Evolutionary conservation across 495 filamentous ascomycete genomes (phyloP).

Genomic region (Aspergillus hancockii): DNA sequence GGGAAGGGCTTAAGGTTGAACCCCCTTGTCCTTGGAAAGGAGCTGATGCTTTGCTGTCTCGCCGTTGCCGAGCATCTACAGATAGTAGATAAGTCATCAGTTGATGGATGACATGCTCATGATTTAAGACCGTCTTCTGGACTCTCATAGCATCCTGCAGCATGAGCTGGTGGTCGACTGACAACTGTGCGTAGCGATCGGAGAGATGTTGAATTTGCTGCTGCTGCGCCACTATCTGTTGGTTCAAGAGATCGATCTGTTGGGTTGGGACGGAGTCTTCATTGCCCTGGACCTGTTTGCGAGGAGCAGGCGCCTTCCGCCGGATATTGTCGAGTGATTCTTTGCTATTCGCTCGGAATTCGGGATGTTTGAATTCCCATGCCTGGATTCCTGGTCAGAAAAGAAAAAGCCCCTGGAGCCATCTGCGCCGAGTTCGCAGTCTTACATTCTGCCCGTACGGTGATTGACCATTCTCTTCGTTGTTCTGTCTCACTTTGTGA

Average conservation of each 20-base stretch:
- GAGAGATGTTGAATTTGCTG: slow-evolving; percentile 87
- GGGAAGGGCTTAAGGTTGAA: slow-evolving; percentile 42
- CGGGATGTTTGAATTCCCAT: slow-evolving; percentile 98
- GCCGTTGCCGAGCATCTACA: slow-evolving; percentile 63
- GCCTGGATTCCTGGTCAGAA: slow-evolving; percentile 53
- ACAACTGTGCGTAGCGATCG: slow-evolving; percentile 80
- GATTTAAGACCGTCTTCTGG: slow-evolving; percentile 87
- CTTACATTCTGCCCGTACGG: slow-evolving; percentile 89
- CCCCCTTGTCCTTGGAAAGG: slow-evolving; percentile 44
- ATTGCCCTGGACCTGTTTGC: slow-evolving; percentile 63
- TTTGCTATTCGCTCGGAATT: slow-evolving; percentile 94
- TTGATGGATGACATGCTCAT: slow-evolving; percentile 73
- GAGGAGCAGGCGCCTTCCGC: slow-evolving; percentile 89
- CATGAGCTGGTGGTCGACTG: slow-evolving; percentile 82
- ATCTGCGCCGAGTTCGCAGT: slow-evolving; percentile 1
- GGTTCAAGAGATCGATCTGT: slow-evolving; percentile 87
- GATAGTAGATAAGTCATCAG: slow-evolving; percentile 71
- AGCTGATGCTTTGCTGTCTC: slow-evolving; percentile 56
- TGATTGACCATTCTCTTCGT: slow-evolving; percentile 87
- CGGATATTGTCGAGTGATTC: slow-evolving; percentile 96
- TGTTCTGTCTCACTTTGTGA: slow-evolving; percentile 96
- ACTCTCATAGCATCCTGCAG: slow-evolving; percentile 83
- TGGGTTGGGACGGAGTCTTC: slow-evolving; percentile 82
- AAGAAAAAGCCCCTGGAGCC: slow-evolving; percentile 7
- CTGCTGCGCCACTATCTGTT: slow-evolving; percentile 84